Base-by-base conservation (phyloP, 148 eudicot species). In the Chenopodium formosanum region DNA sequence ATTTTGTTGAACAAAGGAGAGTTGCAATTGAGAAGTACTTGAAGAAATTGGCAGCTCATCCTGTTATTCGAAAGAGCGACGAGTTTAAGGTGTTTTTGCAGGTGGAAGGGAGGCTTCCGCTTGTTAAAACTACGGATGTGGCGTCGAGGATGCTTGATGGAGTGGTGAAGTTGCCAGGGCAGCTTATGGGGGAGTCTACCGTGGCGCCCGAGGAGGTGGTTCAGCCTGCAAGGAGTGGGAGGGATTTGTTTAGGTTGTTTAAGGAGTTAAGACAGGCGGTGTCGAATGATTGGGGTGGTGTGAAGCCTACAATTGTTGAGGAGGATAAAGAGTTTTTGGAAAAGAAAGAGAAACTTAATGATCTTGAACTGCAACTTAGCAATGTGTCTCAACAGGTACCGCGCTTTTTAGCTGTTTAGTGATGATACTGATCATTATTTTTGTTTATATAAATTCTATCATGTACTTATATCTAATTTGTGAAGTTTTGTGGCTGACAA, bases 71-170 rank as follows among this genome's bases (percentile, higher is more conserved):
- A 79, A 89, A 86, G 75, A 91, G 97, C 46, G 97, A 96, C 70
- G 99, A 96, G 89, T 78, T 96, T 86, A 94, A 92, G 79, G 91
- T 92, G 88, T 96, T 96, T 88, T 79, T 96, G 77, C 90, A 92
- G 85, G 97, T 86, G 16, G 92, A 92, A 40, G 97, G 97, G 83
- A 89, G 81, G 88, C 82, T 96, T 46, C 95, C 98, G 6, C 81
- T 96, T 81, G 83, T 87, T 16, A 78, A 85, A 1, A 91, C 87
- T 69, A 79, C 85, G 7, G 98, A 94, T 79, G 89, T 89, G 79
- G 92, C 97, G 0, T 91, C 97, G 0, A 89, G 98, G 89, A 82
- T 94, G 89, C 86, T 94, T 7, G 98, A 93, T 85, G 98, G 99
- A 56, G 95, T 94, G 13, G 90, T 84, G 58, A 94, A 86, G 83